A percentile compares a stretch with the other conserved stretches of the same genome.
These are phyloP conservation scores for Athelia psychrophila DNA, from an alignment of 1,284 basidiomycete species.

Conservation along the genomic window DNA sequence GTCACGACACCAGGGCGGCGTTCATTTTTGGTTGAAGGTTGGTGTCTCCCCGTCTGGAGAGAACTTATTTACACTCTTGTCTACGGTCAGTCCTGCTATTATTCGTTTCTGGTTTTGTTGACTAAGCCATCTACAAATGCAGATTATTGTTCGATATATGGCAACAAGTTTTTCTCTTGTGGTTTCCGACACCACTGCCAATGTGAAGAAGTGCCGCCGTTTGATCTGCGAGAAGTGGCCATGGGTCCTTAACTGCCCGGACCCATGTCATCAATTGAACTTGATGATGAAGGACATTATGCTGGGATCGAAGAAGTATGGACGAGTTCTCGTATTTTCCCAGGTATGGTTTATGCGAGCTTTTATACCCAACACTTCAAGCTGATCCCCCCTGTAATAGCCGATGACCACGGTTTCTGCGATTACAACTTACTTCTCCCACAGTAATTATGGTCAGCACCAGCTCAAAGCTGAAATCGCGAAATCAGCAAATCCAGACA, in stretches of 20 bases:
- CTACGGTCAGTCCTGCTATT: too few relatives aligned
- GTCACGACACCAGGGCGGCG: background rate
- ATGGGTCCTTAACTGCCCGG: conserved; percentile 13
- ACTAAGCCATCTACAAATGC: too few relatives aligned
- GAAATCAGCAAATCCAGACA: conserved; percentile 3
- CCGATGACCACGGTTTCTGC: background rate
- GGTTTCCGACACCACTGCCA: conserved; percentile 11
- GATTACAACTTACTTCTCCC: conserved; percentile 4
- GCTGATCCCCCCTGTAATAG: background rate
- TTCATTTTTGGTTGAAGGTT: background rate
- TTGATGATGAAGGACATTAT: conserved; percentile 12
- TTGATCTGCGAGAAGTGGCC: conserved; percentile 10
- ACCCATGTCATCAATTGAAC: conserved; percentile 13
- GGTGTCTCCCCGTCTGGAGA: too few relatives aligned
- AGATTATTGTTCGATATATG: conserved; percentile 9
- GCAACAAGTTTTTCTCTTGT: conserved; percentile 10
- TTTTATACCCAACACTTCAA: background rate
- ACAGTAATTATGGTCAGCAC: conserved; percentile 12
- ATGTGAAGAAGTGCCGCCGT: conserved; percentile 7
- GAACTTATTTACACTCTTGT: too few relatives aligned
- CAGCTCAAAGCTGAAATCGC: conserved; percentile 10
- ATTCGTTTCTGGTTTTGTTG: too few relatives aligned
- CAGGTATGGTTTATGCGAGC: too few relatives aligned
- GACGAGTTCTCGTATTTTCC: conserved; percentile 4
- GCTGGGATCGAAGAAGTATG: conserved; percentile 6